Percentiles rank a stretch among this genome's conserved stretches.
Conservation (phyloP, 129 eudicot species). For the Lactuca saligna region DNA sequence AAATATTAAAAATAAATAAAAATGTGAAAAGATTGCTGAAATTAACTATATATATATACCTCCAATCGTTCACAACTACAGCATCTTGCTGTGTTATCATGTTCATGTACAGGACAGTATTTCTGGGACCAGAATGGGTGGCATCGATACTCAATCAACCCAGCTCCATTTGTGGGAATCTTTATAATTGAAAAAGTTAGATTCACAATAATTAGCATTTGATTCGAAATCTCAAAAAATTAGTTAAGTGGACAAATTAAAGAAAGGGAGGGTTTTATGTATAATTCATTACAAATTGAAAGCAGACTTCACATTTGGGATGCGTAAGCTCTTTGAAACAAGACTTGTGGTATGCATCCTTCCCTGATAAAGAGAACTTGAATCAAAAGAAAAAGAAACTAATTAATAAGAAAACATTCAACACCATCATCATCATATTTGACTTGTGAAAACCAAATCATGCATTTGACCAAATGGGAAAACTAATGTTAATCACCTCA, state of each 20-base stretch:
- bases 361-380: slow-evolving; percentile 98
- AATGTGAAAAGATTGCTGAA: slow-evolving; percentile 4
- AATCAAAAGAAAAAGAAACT: slow-evolving; percentile 50
- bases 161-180: slow-evolving; percentile 91
- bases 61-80: slow-evolving; percentile 98
- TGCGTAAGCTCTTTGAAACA: slow-evolving; percentile 92
- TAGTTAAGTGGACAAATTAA: not conserved
- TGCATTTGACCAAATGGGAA: not conserved
- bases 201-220: slow-evolving; percentile 25
- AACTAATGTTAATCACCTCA: slow-evolving; percentile 50
- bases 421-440: slow-evolving; percentile 23
- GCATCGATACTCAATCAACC: slow-evolving; percentile 96
- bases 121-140: slow-evolving; percentile 99
- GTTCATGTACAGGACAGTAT: slow-evolving; percentile 94
- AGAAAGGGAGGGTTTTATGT: slow-evolving; percentile 5
- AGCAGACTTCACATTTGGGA: slow-evolving; percentile 98
- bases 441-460: slow-evolving; percentile 10
- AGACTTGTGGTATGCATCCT: slow-evolving; percentile 85
- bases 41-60: slow-evolving; percentile 36
- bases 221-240: not conserved
- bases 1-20: slow-evolving; percentile 14
- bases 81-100: slow-evolving; percentile 88
- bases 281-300: slow-evolving; percentile 68
- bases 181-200: slow-evolving; percentile 28
- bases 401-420: slow-evolving; percentile 34